These are phyloP conservation scores for Paraleonurus japonicus DNA, from an alignment of 257 asterid species.

Conservation along the genomic window DNA sequence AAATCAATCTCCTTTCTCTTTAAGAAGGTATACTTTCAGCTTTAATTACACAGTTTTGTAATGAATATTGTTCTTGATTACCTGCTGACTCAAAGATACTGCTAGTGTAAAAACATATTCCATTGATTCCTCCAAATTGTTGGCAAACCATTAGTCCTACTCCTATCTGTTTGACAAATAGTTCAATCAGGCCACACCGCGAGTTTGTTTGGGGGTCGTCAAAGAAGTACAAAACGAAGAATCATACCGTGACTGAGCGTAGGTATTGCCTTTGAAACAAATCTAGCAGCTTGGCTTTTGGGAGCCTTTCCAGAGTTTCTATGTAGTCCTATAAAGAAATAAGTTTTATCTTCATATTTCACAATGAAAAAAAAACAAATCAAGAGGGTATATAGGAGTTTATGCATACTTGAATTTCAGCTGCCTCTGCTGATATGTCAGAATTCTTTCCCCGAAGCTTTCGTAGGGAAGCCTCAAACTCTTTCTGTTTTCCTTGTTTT, in stretches of 20 bases:
- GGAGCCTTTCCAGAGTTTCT: conserved; percentile 77
- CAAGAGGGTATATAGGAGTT: conserved; percentile 1
- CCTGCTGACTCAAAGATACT: conserved; percentile 89
- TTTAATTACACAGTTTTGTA: background rate
- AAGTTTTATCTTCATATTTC: background rate
- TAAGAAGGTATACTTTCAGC: background rate
- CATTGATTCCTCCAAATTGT: conserved; percentile 94
- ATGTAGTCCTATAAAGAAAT: conserved; percentile 62
- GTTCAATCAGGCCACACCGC: background rate
- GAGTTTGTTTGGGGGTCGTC: background rate
- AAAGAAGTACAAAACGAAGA: background rate
- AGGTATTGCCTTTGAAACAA: conserved; percentile 73
- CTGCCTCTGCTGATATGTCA: conserved; percentile 73
- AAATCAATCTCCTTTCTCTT: background rate
- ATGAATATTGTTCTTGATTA: conserved; percentile 14
- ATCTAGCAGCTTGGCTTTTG: conserved; percentile 67
- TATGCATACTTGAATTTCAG: conserved; percentile 67
- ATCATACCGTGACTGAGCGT: conserved; percentile 63
- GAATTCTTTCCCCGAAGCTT: conserved; percentile 67
- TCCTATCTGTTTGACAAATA: conserved; percentile 55
- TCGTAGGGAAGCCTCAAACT: conserved; percentile 69
- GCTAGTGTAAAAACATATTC: conserved; percentile 83
- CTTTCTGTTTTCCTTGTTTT: conserved; percentile 57
- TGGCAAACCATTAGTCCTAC: conserved; percentile 94
- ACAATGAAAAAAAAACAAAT: background rate